phyloP scores from a whole-genome alignment of 768 basidiomycete genomes.

The Tylopilus subfusipes region DNA sequence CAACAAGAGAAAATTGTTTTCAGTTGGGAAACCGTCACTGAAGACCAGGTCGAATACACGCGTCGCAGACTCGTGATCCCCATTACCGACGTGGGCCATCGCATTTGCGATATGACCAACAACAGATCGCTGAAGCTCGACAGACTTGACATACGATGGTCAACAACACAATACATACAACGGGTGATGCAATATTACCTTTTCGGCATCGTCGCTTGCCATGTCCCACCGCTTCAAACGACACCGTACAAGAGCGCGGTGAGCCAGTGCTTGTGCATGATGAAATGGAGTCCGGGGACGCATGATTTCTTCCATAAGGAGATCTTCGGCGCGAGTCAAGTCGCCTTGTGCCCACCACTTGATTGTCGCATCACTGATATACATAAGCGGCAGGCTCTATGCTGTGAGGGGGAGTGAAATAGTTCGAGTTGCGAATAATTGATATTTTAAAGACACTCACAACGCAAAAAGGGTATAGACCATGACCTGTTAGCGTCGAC shows the following conservation, averaged over 20 bases:
- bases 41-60: neutral
- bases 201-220: neutral
- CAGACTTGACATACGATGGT: neutral
- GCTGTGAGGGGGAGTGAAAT: neutral
- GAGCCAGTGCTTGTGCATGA: neutral
- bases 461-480: neutral
- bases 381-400: neutral
- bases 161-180: neutral
- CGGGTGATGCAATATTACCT: neutral
- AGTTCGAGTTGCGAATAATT: neutral
- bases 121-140: neutral
- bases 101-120: neutral
- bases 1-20: neutral
- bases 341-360: neutral
- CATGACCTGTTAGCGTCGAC: neutral
- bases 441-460: neutral
- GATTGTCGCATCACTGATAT: neutral
- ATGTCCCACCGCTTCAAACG: neutral
- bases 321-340: neutral
- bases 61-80: neutral
- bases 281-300: neutral
- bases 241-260: neutral
- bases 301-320: neutral
- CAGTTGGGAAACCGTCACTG: neutral
- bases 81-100: neutral